Evolutionary conservation across 2,329 filamentous ascomycete species (phyloP).

Genomic region (Lachnellula cervina): DNA sequence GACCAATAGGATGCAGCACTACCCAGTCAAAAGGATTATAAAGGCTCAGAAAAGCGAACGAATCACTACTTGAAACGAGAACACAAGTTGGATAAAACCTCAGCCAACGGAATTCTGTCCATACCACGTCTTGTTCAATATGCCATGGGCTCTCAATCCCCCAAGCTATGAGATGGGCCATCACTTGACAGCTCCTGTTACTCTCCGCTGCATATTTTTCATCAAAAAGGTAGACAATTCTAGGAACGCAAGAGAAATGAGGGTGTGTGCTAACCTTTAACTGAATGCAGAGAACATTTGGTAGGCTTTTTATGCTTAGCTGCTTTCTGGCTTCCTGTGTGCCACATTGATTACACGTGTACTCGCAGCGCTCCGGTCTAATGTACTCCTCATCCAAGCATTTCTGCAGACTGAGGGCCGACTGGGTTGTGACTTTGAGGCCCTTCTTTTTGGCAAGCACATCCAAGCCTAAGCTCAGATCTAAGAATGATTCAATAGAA

Average conservation of each 20-base stretch:
- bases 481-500: constrained; percentile 83
- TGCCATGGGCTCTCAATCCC: too few relatives aligned
- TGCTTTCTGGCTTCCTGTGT: constrained; percentile 79
- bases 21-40: too few relatives aligned
- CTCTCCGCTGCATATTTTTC: too few relatives aligned
- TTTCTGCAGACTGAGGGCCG: constrained; percentile 56
- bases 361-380: constrained; percentile 80
- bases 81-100: too few relatives aligned
- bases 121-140: too few relatives aligned
- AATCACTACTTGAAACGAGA: too few relatives aligned
- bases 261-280: constrained; percentile 61
- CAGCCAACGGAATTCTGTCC: too few relatives aligned
- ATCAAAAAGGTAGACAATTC: background rate
- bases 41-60: too few relatives aligned
- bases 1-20: too few relatives aligned
- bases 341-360: constrained; percentile 76
- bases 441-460: constrained; percentile 61
- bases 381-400: constrained; percentile 86
- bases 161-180: too few relatives aligned
- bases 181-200: background rate
- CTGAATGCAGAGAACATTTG: constrained; percentile 86
- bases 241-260: background rate
- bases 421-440: constrained; percentile 33
- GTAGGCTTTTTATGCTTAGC: constrained; percentile 76
- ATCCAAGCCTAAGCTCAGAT: constrained; percentile 84